Percentiles rank a stretch among this genome's conserved stretches.
These are phyloP conservation scores for Ogataea methanolica DNA, from an alignment of 805 yeast genomes.

Conservation along the genomic window DNA sequence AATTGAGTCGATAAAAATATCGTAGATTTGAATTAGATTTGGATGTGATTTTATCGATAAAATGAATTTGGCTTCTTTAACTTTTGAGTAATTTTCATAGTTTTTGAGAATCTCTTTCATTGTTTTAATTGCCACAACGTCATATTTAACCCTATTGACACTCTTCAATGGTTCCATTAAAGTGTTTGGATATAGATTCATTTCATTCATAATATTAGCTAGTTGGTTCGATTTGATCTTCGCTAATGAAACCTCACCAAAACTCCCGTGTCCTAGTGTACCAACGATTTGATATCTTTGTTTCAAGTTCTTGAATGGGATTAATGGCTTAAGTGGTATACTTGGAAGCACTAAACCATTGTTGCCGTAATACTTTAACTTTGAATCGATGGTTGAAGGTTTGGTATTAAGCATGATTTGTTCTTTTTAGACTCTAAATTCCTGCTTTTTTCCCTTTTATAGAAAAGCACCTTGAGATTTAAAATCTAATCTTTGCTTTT, in stretches of 20 bases:
- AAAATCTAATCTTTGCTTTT: too few species aligned
- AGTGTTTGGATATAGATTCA: constrained; percentile 36
- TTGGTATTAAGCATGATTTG: constrained; percentile 12
- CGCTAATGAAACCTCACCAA: constrained; percentile 68
- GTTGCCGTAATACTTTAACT: too few species aligned
- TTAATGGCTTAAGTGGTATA: constrained; percentile 4
- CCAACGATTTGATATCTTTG: constrained; percentile 46
- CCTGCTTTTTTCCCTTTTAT: too few species aligned
- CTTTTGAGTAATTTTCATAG: constrained; percentile 51
- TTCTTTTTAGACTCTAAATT: too few species aligned
- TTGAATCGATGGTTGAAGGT: constrained; percentile 6
- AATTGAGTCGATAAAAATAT: constrained; percentile 67
- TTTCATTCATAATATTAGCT: constrained; percentile 11
- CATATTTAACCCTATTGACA: constrained; percentile 12
- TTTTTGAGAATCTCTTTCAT: constrained; percentile 54
- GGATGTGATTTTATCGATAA: constrained; percentile 66
- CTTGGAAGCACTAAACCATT: constrained; percentile 1
- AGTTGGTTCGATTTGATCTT: constrained; percentile 33
- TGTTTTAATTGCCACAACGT: constrained; percentile 74
- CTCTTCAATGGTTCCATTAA: constrained; percentile 41
- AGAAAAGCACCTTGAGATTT: constrained; percentile 57
- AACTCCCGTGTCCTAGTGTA: constrained; percentile 67
- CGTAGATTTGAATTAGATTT: constrained; percentile 69
- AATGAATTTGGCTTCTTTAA: constrained; percentile 67
- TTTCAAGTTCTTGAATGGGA: constrained; percentile 39